Conservation (phyloP, 108 stramenopile genomes). For the Phaeodactylum tricornutum region DNA sequence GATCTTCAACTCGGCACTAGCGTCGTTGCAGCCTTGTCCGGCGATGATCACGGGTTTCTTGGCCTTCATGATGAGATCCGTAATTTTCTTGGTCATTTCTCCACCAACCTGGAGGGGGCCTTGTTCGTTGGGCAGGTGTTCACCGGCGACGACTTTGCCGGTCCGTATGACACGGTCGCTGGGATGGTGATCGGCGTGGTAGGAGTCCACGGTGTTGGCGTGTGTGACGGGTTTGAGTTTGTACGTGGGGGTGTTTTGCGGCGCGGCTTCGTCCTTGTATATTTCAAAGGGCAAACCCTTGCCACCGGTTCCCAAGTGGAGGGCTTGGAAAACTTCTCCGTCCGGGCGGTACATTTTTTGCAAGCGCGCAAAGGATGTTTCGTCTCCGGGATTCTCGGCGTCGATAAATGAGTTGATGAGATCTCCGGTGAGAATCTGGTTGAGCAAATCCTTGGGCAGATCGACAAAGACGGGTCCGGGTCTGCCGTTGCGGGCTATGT, state of each 20-base stretch:
- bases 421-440: constrained; percentile 60
- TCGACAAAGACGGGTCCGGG: constrained; percentile 90
- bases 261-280: constrained; percentile 23
- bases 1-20: constrained; percentile 59
- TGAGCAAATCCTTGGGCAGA: constrained; percentile 89
- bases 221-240: constrained; percentile 22
- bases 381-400: constrained; percentile 13
- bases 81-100: constrained; percentile 26
- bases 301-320: constrained; percentile 54
- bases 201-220: constrained; percentile 13
- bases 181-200: constrained; percentile 63
- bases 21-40: constrained; percentile 83
- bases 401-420: constrained; percentile 55
- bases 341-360: constrained; percentile 25
- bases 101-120: constrained; percentile 19
- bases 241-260: constrained; percentile 16
- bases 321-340: constrained; percentile 39
- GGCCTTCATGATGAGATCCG: constrained; percentile 55
- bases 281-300: constrained; percentile 66
- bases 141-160: constrained; percentile 33
- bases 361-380: constrained; percentile 46
- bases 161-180: too few species aligned
- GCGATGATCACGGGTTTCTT: constrained; percentile 86
- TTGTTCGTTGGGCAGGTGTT: constrained; percentile 6
- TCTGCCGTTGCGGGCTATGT: constrained; percentile 77